Conservation (phyloP, 805 yeast species). For the Blastobotrys peoriensis region DNA sequence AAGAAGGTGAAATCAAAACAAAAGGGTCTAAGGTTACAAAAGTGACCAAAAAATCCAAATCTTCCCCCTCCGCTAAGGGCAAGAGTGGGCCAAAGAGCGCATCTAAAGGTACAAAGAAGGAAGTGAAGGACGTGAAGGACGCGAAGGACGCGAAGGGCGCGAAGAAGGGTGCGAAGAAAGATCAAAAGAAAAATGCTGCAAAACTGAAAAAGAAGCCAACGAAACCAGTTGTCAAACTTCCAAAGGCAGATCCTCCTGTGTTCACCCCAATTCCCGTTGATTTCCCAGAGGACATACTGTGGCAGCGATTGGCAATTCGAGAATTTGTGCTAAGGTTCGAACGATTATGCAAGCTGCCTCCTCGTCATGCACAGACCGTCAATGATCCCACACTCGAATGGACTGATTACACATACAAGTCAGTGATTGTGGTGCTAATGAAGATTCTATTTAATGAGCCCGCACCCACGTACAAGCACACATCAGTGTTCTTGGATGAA, state of each 20-base stretch:
- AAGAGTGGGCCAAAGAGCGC: neutral
- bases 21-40: neutral
- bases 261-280: conserved; percentile 22
- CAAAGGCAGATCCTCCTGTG: conserved; percentile 10
- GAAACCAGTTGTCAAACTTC: conserved; percentile 10
- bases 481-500: conserved; percentile 22
- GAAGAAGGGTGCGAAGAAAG: conserved; percentile 3
- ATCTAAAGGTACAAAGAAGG: neutral
- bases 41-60: neutral
- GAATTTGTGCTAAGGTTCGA: conserved; percentile 36
- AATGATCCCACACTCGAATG: conserved; percentile 33
- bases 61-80: neutral
- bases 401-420: conserved; percentile 32
- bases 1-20: neutral
- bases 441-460: conserved; percentile 29
- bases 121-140: neutral
- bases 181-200: conserved; percentile 2
- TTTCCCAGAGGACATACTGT: conserved; percentile 24
- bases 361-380: conserved; percentile 27
- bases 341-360: conserved; percentile 30
- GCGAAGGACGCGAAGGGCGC: neutral
- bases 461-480: conserved; percentile 24
- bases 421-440: conserved; percentile 28
- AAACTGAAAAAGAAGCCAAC: conserved; percentile 10
- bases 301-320: conserved; percentile 31